Conservation (phyloP, 306 rosid species). For the Inga laurina region DNA sequence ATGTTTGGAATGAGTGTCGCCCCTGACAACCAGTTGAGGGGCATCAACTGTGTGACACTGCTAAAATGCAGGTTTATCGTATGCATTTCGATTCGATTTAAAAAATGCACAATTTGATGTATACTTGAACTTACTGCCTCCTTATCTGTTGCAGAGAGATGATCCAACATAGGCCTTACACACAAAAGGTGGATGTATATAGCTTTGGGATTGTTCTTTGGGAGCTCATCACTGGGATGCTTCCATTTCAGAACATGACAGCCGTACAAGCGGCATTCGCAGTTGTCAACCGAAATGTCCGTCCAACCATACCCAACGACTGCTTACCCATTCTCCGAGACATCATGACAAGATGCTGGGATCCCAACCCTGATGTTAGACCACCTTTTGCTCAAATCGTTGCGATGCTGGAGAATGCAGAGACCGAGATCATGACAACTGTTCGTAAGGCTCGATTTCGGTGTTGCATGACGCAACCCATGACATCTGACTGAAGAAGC, state of each 20-base stretch:
- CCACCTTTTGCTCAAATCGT: slow-evolving; percentile 86
- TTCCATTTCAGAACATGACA: slow-evolving; percentile 98
- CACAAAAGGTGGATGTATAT: slow-evolving; percentile 91
- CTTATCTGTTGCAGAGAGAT: slow-evolving; percentile 74
- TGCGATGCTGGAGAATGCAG: slow-evolving; percentile 89
- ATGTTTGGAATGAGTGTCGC: background rate
- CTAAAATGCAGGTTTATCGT: slow-evolving; percentile 13
- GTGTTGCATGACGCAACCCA: slow-evolving; percentile 92
- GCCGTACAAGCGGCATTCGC: slow-evolving; percentile 99
- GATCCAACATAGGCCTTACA: slow-evolving; percentile 99
- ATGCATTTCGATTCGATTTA: background rate
- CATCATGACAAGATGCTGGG: slow-evolving; percentile 98
- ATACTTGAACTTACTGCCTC: slow-evolving; percentile 5
- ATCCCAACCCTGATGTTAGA: slow-evolving; percentile 91
- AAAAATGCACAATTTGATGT: background rate
- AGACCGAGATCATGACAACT: slow-evolving; percentile 85
- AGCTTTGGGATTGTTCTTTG: slow-evolving; percentile 98
- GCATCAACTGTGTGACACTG: background rate
- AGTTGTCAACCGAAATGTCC: slow-evolving; percentile 85
- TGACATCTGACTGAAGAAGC: slow-evolving; percentile 78
- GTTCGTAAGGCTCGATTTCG: slow-evolving; percentile 96
- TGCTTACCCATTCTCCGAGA: slow-evolving; percentile 89
- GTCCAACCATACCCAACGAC: slow-evolving; percentile 79
- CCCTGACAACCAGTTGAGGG: background rate
- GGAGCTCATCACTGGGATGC: slow-evolving; percentile 98